Conservation (phyloP, 176 grass and related monocot genomes). For the Raddia guianensis region DNA sequence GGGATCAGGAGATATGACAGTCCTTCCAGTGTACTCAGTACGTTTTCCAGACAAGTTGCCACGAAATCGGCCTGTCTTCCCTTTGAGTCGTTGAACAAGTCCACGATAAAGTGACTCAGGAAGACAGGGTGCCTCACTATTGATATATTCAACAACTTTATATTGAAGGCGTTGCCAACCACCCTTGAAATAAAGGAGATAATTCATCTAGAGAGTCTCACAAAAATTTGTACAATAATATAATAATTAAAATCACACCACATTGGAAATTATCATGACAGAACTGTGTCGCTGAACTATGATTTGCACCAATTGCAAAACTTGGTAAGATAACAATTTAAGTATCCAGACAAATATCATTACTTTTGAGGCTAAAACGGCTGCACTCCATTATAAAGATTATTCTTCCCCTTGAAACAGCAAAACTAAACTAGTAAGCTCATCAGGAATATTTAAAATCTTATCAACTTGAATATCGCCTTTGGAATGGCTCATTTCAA, state of each 20-base stretch:
- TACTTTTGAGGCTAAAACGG: background rate
- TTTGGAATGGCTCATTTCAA: background rate
- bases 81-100: slow-evolving; percentile 91
- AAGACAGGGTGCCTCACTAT: slow-evolving; percentile 87
- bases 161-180: slow-evolving; percentile 82
- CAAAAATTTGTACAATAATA: background rate
- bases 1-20: slow-evolving; percentile 97
- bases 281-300: background rate
- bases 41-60: slow-evolving; percentile 98
- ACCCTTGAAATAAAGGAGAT: slow-evolving; percentile 53
- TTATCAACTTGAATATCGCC: background rate
- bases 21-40: slow-evolving; percentile 95
- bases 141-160: slow-evolving; percentile 92
- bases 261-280: slow-evolving; percentile 11
- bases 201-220: slow-evolving; percentile 20
- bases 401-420: background rate
- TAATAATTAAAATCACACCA: slow-evolving; percentile 6
- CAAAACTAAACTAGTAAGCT: background rate
- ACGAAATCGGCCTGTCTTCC: slow-evolving; percentile 92
- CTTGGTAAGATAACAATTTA: background rate
- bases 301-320: background rate
- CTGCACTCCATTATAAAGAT: background rate
- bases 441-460: slow-evolving; percentile 10
- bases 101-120: slow-evolving; percentile 71
- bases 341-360: background rate